Percentiles rank a stretch among this genome's conserved stretches.
Conservation (phyloP, 345 rosid genomes). For the Jatropha curcas region DNA sequence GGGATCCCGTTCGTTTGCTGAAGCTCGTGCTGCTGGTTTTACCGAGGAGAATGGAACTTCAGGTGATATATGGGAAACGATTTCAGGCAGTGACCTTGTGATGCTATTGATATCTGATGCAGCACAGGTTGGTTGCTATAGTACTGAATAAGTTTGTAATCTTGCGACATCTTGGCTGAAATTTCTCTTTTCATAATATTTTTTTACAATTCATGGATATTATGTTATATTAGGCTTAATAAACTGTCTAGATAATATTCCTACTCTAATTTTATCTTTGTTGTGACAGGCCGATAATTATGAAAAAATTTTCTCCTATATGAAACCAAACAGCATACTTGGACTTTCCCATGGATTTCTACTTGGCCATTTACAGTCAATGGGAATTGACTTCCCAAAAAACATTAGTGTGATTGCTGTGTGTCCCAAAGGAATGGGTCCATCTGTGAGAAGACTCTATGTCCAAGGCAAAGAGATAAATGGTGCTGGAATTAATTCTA, state of each 20-base stretch:
- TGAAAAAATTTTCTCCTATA: slow-evolving; percentile 73
- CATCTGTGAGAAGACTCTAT: slow-evolving; percentile 86
- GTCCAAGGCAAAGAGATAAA: slow-evolving; percentile 89
- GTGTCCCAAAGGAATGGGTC: slow-evolving; percentile 91
- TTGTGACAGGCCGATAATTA: slow-evolving; percentile 68
- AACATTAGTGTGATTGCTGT: slow-evolving; percentile 80
- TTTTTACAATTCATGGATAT: too few relatives aligned
- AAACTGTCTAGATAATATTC: too few relatives aligned
- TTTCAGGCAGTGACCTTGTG: slow-evolving; percentile 87
- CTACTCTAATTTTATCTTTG: not conserved
- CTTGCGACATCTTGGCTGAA: not conserved
- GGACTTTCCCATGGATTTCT: slow-evolving; percentile 95
- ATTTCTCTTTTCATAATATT: too few relatives aligned
- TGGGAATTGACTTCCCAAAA: slow-evolving; percentile 74
- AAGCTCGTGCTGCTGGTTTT: slow-evolving; percentile 90
- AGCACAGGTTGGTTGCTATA: slow-evolving; percentile 60
- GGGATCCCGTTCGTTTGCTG: slow-evolving; percentile 82
- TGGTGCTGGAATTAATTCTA: slow-evolving; percentile 92
- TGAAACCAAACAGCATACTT: slow-evolving; percentile 91
- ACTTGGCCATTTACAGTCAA: slow-evolving; percentile 77
- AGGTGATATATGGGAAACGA: slow-evolving; percentile 89
- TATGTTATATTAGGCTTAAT: too few relatives aligned
- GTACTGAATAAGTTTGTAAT: not conserved
- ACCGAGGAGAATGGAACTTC: slow-evolving; percentile 80
- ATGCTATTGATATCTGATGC: slow-evolving; percentile 88